These are phyloP conservation scores for Medicago ruthenica DNA, from an alignment of 306 rosid genomes.

Conservation along the genomic window DNA sequence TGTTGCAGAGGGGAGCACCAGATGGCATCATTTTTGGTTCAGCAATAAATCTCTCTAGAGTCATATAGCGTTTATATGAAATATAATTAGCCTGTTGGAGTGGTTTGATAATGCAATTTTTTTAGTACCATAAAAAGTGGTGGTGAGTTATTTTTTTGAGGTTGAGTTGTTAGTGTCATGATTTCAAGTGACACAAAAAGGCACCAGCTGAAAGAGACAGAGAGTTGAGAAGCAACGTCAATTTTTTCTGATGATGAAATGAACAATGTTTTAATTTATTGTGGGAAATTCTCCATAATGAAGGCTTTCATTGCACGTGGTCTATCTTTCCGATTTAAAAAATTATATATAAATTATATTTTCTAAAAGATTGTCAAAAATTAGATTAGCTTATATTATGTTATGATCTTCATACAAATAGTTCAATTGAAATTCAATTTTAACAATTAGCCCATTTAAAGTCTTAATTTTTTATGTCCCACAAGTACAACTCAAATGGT, in stretches of 20 bases:
- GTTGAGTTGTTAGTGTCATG: slow-evolving; percentile 77
- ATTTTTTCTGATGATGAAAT: slow-evolving; percentile 27
- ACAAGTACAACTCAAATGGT: no score
- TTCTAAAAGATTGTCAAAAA: no score
- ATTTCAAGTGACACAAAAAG: slow-evolving; percentile 32
- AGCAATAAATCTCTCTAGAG: slow-evolving; percentile 4
- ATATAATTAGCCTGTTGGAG: slow-evolving; percentile 35
- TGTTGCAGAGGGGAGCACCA: slow-evolving; percentile 70
- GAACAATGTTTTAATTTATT: slow-evolving; percentile 4
- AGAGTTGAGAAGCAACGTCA: slow-evolving; percentile 58
- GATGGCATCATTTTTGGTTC: slow-evolving; percentile 64
- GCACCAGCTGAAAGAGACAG: slow-evolving; percentile 32
- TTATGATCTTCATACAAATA: no score
- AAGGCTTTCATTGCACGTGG: neutral
- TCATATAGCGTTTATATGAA: slow-evolving; percentile 53
- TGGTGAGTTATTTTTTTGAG: slow-evolving; percentile 58
- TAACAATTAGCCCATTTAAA: no score
- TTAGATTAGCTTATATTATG: no score
- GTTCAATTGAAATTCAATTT: neutral
- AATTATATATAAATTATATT: no score
- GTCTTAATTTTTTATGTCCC: no score
- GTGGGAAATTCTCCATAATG: no score
- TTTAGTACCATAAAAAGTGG: slow-evolving; percentile 42
- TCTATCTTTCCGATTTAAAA: neutral
- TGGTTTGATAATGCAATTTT: slow-evolving; percentile 43